Evolutionary conservation across 257 asterid genomes (phyloP).

Genomic region (Phtheirospermum japonicum): DNA sequence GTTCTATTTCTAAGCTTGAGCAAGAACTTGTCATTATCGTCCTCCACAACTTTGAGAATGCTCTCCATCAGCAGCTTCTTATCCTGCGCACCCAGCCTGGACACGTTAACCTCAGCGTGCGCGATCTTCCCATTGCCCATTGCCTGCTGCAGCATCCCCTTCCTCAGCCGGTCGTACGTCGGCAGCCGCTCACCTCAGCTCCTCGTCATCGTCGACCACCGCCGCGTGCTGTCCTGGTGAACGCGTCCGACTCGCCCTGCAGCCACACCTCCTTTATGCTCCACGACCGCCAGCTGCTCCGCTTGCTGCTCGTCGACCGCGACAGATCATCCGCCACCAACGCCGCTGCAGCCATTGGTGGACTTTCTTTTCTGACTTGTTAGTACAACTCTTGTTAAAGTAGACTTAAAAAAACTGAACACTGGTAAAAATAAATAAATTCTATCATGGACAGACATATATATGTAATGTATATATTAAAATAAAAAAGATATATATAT

Average conservation of each 20-base stretch:
- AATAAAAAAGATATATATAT: no score
- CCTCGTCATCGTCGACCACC: slow-evolving; percentile 64
- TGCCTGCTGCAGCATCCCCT: slow-evolving; percentile 63
- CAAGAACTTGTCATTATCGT: no score
- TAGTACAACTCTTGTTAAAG: no score
- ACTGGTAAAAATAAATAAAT: no score
- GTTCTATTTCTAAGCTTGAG: no score
- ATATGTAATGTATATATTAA: no score
- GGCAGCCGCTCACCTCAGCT: slow-evolving; percentile 90
- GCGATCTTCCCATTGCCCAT: slow-evolving; percentile 60
- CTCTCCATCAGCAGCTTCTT: slow-evolving; percentile 64
- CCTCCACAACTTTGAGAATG: slow-evolving; percentile 68
- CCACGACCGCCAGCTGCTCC: slow-evolving; percentile 68
- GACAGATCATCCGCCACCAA: slow-evolving; percentile 57
- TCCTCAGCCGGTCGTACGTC: slow-evolving; percentile 68
- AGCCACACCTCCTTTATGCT: no score
- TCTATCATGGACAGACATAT: no score
- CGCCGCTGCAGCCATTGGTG: slow-evolving; percentile 30
- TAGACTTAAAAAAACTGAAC: no score
- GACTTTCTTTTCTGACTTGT: no score
- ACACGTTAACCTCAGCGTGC: no score
- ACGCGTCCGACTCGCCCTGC: no score
- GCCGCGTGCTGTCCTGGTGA: slow-evolving; percentile 53
- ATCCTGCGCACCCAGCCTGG: slow-evolving; percentile 60
- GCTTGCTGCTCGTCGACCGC: slow-evolving; percentile 41